Percentiles rank a stretch among this genome's conserved stretches.
Conservation (phyloP, 176 grass and related monocot species). For the Juncus inflexus region DNA sequence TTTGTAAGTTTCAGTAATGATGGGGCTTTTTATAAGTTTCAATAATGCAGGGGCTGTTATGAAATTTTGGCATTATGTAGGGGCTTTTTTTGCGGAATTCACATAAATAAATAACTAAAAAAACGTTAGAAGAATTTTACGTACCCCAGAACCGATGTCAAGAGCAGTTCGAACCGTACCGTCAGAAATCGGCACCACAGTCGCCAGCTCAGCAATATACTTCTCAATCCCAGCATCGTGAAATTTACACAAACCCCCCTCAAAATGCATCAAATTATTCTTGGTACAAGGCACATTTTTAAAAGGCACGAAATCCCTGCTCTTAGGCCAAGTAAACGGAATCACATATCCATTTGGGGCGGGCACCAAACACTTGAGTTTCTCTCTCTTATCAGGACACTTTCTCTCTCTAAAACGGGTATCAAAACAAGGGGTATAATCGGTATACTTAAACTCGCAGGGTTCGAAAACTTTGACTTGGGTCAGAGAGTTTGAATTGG, state of each 20-base stretch:
- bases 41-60: too few relatives aligned
- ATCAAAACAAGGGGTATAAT: conserved; percentile 83
- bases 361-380: conserved; percentile 65
- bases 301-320: conserved; percentile 67
- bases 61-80: too few relatives aligned
- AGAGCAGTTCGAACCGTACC: conserved; percentile 76
- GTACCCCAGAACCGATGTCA: conserved; percentile 88
- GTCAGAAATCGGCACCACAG: conserved; percentile 58
- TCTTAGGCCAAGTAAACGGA: conserved; percentile 81
- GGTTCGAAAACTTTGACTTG: conserved; percentile 52
- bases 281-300: conserved; percentile 68
- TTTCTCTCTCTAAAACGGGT: conserved; percentile 70
- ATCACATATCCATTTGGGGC: conserved; percentile 69
- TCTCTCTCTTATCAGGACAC: conserved; percentile 58
- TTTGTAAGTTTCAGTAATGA: too few relatives aligned
- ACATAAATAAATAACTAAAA: too few relatives aligned
- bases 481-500: conserved; percentile 33
- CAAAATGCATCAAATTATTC: conserved; percentile 67
- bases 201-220: conserved; percentile 76
- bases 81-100: too few relatives aligned
- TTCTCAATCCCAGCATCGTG: conserved; percentile 56
- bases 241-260: conserved; percentile 76
- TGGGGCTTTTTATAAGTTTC: too few relatives aligned
- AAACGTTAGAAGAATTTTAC: background rate
- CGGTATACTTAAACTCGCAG: conserved; percentile 48